A percentile compares a stretch with the other conserved stretches of the same genome.
Evolutionary conservation across 306 rosid species (phyloP).

Genomic region (Lathyrus tuberosus): DNA sequence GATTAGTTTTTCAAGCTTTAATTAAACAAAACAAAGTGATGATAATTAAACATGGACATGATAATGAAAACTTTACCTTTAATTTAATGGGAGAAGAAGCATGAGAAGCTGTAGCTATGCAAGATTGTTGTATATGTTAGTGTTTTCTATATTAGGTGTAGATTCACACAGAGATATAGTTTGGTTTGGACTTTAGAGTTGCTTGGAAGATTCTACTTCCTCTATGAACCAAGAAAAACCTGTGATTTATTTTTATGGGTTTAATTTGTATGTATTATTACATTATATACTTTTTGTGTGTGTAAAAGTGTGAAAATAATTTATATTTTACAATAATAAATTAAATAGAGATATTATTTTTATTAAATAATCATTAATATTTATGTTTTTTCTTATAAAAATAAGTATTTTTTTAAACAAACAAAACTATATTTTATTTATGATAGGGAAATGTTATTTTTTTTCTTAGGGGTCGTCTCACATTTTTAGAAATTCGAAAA

Average conservation of each 20-base stretch:
- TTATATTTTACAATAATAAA: no score
- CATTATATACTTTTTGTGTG: no score
- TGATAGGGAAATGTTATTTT: no score
- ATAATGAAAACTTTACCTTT: slow-evolving; percentile 36
- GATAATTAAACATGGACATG: background rate
- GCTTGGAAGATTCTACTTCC: slow-evolving; percentile 42
- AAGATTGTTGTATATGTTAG: background rate
- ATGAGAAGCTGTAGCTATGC: slow-evolving; percentile 19
- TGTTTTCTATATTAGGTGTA: background rate
- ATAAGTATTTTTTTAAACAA: no score
- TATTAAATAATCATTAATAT: no score
- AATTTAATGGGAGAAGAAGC: slow-evolving; percentile 32
- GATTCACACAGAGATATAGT: background rate
- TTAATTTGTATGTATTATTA: background rate
- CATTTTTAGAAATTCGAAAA: no score
- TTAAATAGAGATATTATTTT: no score
- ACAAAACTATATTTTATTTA: no score
- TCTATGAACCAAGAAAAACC: slow-evolving; percentile 33
- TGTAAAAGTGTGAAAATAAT: no score
- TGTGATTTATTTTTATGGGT: background rate
- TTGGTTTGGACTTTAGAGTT: background rate
- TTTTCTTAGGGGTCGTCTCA: no score
- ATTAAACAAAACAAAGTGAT: background rate
- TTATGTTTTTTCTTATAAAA: no score
- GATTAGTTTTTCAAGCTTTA: background rate